These are phyloP conservation scores for Eimeria mitis DNA, from an alignment of 169 alveolate genomes.

Conservation along the genomic window DNA sequence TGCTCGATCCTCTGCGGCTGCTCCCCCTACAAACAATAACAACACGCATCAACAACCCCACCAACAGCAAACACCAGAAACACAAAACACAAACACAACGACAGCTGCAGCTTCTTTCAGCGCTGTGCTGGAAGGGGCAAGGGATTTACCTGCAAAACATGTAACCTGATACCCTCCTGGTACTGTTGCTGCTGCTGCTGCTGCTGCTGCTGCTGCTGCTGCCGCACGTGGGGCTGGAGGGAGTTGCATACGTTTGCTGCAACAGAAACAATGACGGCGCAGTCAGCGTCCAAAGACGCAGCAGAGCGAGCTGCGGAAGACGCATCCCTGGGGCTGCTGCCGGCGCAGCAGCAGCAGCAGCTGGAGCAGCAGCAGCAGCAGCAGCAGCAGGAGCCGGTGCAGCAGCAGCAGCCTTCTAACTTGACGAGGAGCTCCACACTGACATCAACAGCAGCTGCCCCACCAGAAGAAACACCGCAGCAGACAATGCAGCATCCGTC, in stretches of 20 bases:
- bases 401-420: neutral
- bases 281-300: neutral
- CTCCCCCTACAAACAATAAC: neutral
- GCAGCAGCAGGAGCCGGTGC: slow-evolving; percentile 11
- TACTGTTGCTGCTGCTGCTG: neutral
- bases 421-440: neutral
- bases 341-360: slow-evolving; percentile 10
- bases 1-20: neutral
- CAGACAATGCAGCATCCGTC: neutral
- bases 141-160: neutral
- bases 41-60: neutral
- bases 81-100: too few species aligned
- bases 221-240: neutral
- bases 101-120: neutral
- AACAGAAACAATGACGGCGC: neutral
- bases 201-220: neutral
- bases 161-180: neutral
- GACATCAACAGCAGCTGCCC: neutral
- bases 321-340: neutral
- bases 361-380: neutral
- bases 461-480: neutral
- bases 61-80: too few species aligned
- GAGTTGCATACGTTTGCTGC: neutral
- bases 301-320: neutral
- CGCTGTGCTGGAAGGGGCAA: neutral